phyloP scores from a whole-genome alignment of 441 rosid species.

The Hura crepitans region DNA sequence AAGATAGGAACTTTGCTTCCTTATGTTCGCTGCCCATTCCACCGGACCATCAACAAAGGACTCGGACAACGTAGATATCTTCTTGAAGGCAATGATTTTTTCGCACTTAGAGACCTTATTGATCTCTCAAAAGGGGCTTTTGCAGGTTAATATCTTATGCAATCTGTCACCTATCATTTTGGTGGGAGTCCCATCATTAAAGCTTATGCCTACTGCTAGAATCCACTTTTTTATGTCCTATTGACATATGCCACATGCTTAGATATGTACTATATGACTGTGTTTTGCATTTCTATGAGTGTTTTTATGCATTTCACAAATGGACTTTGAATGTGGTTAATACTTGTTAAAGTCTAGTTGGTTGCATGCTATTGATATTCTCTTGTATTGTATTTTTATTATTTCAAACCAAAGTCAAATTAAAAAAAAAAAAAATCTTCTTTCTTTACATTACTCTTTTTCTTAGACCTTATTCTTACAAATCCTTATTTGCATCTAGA shows the following conservation, averaged over 20 bases:
- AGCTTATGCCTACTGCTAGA: neutral
- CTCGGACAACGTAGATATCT: slow-evolving; percentile 88
- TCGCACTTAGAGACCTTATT: slow-evolving; percentile 81
- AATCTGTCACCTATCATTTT: slow-evolving; percentile 8
- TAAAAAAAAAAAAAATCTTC: no score
- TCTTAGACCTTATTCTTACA: no score
- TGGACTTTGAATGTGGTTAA: neutral
- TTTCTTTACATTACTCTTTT: no score
- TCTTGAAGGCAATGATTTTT: slow-evolving; percentile 90
- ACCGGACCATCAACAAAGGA: slow-evolving; percentile 68
- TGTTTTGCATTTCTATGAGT: neutral
- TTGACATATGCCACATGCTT: neutral
- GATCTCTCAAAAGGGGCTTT: slow-evolving; percentile 98
- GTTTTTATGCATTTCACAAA: neutral
- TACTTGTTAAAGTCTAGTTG: neutral
- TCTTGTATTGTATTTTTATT: neutral
- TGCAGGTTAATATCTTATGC: slow-evolving; percentile 57
- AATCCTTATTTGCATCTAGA: no score
- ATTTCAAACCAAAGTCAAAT: no score
- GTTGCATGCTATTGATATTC: neutral
- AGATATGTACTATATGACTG: neutral
- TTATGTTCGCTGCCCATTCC: slow-evolving; percentile 86
- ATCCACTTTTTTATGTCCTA: neutral
- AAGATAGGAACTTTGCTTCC: slow-evolving; percentile 75
- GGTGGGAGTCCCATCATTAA: neutral